Percentiles rank a stretch among this genome's conserved stretches.
These are phyloP conservation scores for Dichotomopilus funicola DNA, from an alignment of 2,329 filamentous ascomycete genomes.

Conservation along the genomic window DNA sequence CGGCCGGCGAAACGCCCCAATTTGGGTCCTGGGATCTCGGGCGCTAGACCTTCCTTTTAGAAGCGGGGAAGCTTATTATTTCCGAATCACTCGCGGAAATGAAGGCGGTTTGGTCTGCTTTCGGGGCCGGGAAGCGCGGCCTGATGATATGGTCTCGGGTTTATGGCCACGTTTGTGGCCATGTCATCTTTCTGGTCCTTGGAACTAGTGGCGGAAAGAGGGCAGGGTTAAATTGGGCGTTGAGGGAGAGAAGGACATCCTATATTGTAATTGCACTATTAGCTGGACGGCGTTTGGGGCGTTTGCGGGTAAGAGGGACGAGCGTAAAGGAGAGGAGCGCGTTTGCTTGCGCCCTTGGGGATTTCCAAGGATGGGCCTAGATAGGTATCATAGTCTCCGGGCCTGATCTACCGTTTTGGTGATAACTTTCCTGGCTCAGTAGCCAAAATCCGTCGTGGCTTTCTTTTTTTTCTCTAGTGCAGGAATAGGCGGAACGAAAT, in stretches of 20 bases:
- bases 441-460: no score
- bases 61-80: no score
- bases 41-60: no score
- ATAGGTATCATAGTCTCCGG: not conserved
- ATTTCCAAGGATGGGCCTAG: not conserved
- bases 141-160: no score
- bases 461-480: no score
- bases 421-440: no score
- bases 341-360: not conserved
- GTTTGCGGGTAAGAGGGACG: not conserved
- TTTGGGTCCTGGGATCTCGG: slow-evolving; percentile 13
- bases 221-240: slow-evolving; percentile 7
- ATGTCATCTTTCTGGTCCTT: not conserved
- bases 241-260: not conserved
- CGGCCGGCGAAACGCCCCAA: slow-evolving; percentile 45
- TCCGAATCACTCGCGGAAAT: not conserved
- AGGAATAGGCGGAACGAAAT: no score
- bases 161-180: no score
- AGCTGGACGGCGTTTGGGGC: not conserved
- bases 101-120: no score
- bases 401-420: not conserved
- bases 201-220: not conserved
- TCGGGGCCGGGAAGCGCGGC: no score
- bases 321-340: not conserved
- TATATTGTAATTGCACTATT: not conserved